Base-by-base conservation (phyloP, 805 yeast species). In the Priceomyces castillae region DNA sequence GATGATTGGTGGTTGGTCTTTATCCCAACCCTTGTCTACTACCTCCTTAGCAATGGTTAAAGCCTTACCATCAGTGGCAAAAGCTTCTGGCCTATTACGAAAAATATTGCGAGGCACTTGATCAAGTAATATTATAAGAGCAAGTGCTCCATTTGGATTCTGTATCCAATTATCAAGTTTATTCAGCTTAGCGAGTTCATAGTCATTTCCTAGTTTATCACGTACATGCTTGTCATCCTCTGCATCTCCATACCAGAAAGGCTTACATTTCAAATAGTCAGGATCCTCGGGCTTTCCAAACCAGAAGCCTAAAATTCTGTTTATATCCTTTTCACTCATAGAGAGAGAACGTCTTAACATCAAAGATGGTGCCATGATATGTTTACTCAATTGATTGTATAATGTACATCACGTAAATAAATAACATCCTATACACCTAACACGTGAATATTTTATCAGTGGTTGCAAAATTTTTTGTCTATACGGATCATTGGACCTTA, bases 11-110 rank as follows among this genome's bases (percentile, higher is more conserved):
- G 25, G 28, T 23, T 41, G 40, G n/a, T 41, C 30, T 31, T 37
- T 41, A 22, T 41, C 44, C 44, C 44, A 37, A 16, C 34, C 35
- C 30, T 37, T 37, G 26, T 35, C 31, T 7, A 41, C 30, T 7
- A 41, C 34, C 5, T 12, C 31, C 31, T 30, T 37, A 3, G 40
- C 40, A 15, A 36, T 25, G 7, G n/a, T 18, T 15, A 41, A 37
- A 4, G 44, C 44, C 17, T 25, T 17, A 14, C 36, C 41, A 33
- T 41, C 44, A 14, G 44, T 36, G 14, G 44, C 44, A 28, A 36
- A 41, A 6, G 40, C 44, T 18, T 30, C 15, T 7, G 40, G 28
- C 9, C n/a, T 41, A 18, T 36, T 25, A 15, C 44, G 3, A 23
- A 30, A 37, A 7, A 41, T 41, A 17, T 37, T 41, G 14, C 37